Evolutionary conservation across 306 rosid species (phyloP).

Genomic region (Prunus salicina): DNA sequence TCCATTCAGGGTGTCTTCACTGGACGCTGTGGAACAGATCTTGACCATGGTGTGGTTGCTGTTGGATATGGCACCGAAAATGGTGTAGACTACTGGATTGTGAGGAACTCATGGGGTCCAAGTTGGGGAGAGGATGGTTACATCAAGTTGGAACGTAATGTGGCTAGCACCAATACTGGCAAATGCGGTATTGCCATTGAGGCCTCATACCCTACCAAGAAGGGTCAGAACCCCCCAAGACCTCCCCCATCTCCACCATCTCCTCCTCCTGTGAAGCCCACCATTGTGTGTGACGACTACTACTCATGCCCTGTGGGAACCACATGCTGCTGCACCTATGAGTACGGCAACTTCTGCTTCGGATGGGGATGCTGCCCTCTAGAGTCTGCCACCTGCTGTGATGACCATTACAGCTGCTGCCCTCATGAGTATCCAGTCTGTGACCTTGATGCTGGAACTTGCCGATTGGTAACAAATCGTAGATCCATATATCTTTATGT

Average conservation of each 20-base stretch:
- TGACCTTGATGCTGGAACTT: conserved; percentile 53
- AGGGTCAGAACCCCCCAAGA: conserved; percentile 70
- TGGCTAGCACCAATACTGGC: conserved; percentile 31
- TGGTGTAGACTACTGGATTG: conserved; percentile 69
- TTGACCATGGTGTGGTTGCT: conserved; percentile 74
- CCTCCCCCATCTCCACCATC: conserved; percentile 77
- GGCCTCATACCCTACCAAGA: conserved; percentile 80
- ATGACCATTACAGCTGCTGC: conserved; percentile 72
- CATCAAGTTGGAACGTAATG: conserved; percentile 66
- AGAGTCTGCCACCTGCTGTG: conserved; percentile 85
- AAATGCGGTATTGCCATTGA: conserved; percentile 86
- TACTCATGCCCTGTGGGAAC: conserved; percentile 58
- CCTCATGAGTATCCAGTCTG: conserved; percentile 80
- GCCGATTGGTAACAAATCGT: conserved; percentile 49
- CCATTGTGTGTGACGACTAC: conserved; percentile 57
- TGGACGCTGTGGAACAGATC: conserved; percentile 70
- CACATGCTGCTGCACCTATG: conserved; percentile 77
- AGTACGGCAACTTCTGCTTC: conserved; percentile 55
- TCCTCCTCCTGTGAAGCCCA: conserved; percentile 51
- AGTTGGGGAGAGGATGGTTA: conserved; percentile 83
- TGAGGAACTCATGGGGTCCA: conserved; percentile 88
- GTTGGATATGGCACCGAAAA: conserved; percentile 82
- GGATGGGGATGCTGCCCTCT: conserved; percentile 95
- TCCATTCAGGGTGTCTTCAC: conserved; percentile 74
- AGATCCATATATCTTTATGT: background rate